Conservation (phyloP, 495 filamentous ascomycete species). For the Filosporella fistucella region DNA sequence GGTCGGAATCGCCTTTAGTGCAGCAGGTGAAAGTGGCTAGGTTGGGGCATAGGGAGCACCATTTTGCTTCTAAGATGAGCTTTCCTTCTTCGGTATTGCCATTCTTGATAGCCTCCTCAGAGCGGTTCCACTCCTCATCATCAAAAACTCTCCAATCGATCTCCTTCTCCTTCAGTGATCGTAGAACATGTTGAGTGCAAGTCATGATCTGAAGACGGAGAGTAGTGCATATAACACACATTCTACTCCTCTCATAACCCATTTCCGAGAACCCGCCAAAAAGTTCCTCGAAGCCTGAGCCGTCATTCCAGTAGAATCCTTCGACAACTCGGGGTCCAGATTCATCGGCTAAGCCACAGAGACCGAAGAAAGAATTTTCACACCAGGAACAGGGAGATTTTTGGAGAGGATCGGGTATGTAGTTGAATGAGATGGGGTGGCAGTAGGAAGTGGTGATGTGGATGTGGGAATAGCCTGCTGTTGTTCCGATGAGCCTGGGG, state of each 20-base stretch:
- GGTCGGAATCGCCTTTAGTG: neutral
- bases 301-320: neutral
- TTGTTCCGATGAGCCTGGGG: neutral
- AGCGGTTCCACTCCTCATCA: neutral
- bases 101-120: neutral
- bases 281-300: slow-evolving; percentile 18
- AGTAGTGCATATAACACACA: slow-evolving; percentile 7
- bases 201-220: neutral
- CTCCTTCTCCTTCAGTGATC: neutral
- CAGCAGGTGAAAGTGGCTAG: slow-evolving; percentile 8
- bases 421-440: slow-evolving; percentile 19
- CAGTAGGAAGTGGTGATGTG: slow-evolving; percentile 11
- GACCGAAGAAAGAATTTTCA: slow-evolving; percentile 9
- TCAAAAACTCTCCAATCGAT: neutral
- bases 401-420: neutral
- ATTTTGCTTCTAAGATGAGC: slow-evolving; percentile 3
- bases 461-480: neutral
- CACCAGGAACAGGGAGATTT: slow-evolving; percentile 15
- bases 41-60: slow-evolving; percentile 15
- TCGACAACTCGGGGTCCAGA: neutral
- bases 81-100: slow-evolving; percentile 1
- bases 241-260: neutral
- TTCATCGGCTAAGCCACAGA: slow-evolving; percentile 8
- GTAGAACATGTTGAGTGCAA: neutral
- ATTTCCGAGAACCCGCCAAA: slow-evolving; percentile 1